These are phyloP conservation scores for Francoa sonchifolia DNA, from an alignment of 441 rosid species.

Conservation along the genomic window DNA sequence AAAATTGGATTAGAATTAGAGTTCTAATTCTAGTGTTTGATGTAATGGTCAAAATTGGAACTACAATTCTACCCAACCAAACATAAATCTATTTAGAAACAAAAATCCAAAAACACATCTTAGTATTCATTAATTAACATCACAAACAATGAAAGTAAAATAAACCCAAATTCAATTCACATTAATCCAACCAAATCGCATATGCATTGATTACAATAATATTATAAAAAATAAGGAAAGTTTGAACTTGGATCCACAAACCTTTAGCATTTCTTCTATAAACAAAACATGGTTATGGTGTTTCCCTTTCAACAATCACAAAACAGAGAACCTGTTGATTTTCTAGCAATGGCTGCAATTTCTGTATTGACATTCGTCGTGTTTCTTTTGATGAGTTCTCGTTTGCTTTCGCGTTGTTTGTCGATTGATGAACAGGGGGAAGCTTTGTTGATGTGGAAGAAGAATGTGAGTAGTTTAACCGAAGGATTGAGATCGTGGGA, in stretches of 20 bases:
- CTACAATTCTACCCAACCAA: neutral
- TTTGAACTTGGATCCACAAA: constrained; percentile 62
- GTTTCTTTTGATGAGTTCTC: constrained; percentile 24
- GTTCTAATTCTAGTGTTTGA: no score
- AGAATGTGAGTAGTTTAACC: constrained; percentile 38
- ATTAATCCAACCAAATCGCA: constrained; percentile 9
- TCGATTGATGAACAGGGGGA: constrained; percentile 58
- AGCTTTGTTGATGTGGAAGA: constrained; percentile 74
- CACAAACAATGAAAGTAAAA: constrained; percentile 2
- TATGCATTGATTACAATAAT: constrained; percentile 17
- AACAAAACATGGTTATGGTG: constrained; percentile 86
- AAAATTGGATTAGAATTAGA: no score
- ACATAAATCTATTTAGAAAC: constrained; percentile 1
- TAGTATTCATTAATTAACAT: constrained; percentile 5
- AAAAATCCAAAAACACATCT: constrained; percentile 4
- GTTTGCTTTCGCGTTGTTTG: constrained; percentile 30
- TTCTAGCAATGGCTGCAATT: constrained; percentile 47
- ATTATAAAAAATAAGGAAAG: constrained; percentile 6
- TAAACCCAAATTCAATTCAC: constrained; percentile 1
- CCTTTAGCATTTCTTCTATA: constrained; percentile 56
- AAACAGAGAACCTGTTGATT: constrained; percentile 38
- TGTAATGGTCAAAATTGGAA: no score
- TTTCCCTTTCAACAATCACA: constrained; percentile 77
- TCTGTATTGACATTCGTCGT: constrained; percentile 35
- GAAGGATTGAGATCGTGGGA: constrained; percentile 47